A percentile compares a stretch with the other conserved stretches of the same genome.
Evolutionary conservation across 2,329 filamentous ascomycete genomes (phyloP).

Genomic region (Drechslerella stenobrocha): DNA sequence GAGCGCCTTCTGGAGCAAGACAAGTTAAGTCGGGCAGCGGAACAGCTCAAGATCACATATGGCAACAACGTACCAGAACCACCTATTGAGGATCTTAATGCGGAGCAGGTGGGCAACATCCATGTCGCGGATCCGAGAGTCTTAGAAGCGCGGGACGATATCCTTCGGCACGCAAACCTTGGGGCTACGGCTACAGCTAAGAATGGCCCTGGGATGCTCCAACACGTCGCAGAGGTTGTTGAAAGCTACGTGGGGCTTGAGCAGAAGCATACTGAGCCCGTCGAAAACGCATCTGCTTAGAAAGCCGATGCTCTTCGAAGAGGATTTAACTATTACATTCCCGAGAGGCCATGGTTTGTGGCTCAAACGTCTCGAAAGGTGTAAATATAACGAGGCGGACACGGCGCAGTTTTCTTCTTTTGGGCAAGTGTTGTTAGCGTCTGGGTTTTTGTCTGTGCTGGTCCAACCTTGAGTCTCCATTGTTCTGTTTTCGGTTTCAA

Average conservation of each 20-base stretch:
- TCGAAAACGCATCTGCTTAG: constrained; percentile 38
- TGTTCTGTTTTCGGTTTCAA: not conserved
- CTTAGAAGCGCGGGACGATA: constrained; percentile 45
- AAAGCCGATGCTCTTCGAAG: constrained; percentile 29
- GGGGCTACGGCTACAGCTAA: not conserved
- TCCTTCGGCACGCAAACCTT: constrained; percentile 24
- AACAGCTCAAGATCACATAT: constrained; percentile 24
- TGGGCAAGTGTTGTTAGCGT: constrained; percentile 36
- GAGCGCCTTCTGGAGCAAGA: constrained; percentile 36
- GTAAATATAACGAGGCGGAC: constrained; percentile 19
- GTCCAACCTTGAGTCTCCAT: not conserved
- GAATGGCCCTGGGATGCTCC: constrained; percentile 10
- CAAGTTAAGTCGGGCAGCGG: constrained; percentile 38
- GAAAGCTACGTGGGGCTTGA: constrained; percentile 30
- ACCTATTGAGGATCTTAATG: constrained; percentile 15
- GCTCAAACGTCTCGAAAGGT: constrained; percentile 4
- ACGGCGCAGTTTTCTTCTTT: constrained; percentile 1
- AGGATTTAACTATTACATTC: constrained; percentile 36
- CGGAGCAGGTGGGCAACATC: constrained; percentile 14
- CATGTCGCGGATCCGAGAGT: constrained; percentile 40
- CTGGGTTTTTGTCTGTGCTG: too few species aligned
- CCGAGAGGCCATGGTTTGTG: constrained; percentile 32
- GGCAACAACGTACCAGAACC: constrained; percentile 11
- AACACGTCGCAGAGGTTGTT: constrained; percentile 25
- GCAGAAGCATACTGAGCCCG: constrained; percentile 17